Conservation (phyloP, 1,284 basidiomycete species). For the Irpex sp. region DNA sequence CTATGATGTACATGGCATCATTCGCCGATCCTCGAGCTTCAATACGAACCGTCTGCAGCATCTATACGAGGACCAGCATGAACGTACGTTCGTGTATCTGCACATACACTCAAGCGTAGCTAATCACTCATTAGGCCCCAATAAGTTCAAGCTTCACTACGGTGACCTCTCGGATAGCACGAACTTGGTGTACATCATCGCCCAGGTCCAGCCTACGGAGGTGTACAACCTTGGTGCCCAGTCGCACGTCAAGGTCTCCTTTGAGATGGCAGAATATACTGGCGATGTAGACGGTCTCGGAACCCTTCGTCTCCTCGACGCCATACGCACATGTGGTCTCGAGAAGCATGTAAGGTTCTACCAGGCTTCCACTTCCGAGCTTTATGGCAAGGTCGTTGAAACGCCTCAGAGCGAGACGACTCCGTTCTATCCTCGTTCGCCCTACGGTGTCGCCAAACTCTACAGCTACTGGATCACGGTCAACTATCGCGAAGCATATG, state of each 20-base stretch:
- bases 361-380: conserved; percentile 91
- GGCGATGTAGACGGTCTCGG: conserved; percentile 91
- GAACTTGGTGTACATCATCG: conserved; percentile 91
- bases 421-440: conserved; percentile 90
- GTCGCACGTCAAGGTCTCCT: conserved; percentile 94
- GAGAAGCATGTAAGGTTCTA: conserved; percentile 87
- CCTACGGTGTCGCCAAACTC: conserved; percentile 90
- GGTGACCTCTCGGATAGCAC: conserved; percentile 91
- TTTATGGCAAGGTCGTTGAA: conserved; percentile 91
- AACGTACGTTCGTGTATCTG: conserved; percentile 46
- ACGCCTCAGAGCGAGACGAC: conserved; percentile 90
- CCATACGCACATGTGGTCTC: conserved; percentile 87
- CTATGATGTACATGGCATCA: conserved; percentile 91
- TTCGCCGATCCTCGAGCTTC: conserved; percentile 91
- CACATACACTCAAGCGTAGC: not conserved
- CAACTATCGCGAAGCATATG: conserved; percentile 91
- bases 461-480: conserved; percentile 88
- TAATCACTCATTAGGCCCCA: conserved; percentile 46
- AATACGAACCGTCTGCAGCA: conserved; percentile 90
- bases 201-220: conserved; percentile 87
- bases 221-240: conserved; percentile 97
- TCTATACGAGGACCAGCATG: conserved; percentile 84
- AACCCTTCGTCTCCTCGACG: conserved; percentile 88
- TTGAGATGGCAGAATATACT: conserved; percentile 96
- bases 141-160: conserved; percentile 86